Evolutionary conservation across 2,329 filamentous ascomycete genomes (phyloP).

Genomic region (Aspergillus ustus): DNA sequence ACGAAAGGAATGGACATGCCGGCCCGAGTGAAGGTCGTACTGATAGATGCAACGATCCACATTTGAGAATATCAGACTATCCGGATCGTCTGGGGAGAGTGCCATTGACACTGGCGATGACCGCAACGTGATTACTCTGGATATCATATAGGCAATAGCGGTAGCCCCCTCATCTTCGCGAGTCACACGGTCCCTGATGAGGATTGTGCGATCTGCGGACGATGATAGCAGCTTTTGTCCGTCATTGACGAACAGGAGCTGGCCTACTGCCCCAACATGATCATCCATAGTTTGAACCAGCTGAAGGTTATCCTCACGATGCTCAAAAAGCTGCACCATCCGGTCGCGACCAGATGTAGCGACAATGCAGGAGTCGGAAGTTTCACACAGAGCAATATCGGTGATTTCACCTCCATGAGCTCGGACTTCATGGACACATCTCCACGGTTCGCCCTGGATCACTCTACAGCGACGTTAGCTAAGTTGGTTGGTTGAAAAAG

Average conservation of each 20-base stretch:
- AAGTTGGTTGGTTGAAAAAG: too few relatives aligned
- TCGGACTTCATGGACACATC: constrained; percentile 72
- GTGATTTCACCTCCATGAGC: constrained; percentile 87
- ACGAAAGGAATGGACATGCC: constrained; percentile 75
- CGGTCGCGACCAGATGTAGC: constrained; percentile 87
- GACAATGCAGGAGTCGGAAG: constrained; percentile 66
- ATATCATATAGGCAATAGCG: constrained; percentile 75
- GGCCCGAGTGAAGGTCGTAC: constrained; percentile 68
- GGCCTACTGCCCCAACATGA: constrained; percentile 83
- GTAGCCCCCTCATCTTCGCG: constrained; percentile 61
- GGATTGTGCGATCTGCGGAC: constrained; percentile 84
- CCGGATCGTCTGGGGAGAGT: constrained; percentile 64
- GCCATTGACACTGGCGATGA: constrained; percentile 85
- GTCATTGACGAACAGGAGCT: constrained; percentile 75
- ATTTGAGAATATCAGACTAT: constrained; percentile 62
- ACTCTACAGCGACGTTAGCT: constrained; percentile 34
- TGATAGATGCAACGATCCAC: constrained; percentile 65
- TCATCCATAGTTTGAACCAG: constrained; percentile 91
- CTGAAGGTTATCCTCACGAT: constrained; percentile 64
- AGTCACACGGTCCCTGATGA: constrained; percentile 77
- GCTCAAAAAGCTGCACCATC: constrained; percentile 86
- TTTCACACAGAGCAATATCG: constrained; percentile 74
- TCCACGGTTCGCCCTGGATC: constrained; percentile 56
- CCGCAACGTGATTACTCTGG: constrained; percentile 79
- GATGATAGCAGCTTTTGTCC: constrained; percentile 77